Evolutionary conservation across 495 filamentous ascomycete genomes (phyloP).

Genomic region (Aspergillus mulundensis): DNA sequence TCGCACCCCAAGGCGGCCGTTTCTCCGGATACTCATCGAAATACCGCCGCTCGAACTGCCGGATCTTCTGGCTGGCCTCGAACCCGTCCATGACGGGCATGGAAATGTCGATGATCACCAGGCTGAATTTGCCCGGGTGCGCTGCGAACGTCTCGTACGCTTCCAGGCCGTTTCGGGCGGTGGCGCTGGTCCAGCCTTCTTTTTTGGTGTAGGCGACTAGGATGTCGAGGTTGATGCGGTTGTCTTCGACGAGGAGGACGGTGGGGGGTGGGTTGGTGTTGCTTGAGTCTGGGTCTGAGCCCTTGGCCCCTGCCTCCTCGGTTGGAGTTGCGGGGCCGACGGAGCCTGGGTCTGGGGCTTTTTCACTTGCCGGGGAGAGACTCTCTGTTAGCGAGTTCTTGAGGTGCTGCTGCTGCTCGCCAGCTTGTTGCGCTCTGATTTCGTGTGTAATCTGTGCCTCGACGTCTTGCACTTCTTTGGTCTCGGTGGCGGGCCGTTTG

Average conservation of each 20-base stretch:
- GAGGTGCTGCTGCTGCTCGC: background rate
- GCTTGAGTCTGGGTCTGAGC: too few relatives aligned
- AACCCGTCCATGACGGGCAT: conserved; percentile 85
- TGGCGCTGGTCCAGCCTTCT: conserved; percentile 20
- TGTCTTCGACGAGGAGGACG: conserved; percentile 38
- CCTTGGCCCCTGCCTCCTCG: too few relatives aligned
- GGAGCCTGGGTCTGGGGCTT: too few relatives aligned
- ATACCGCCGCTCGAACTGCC: conserved; percentile 55
- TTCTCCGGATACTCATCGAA: background rate
- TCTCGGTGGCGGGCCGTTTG: conserved; percentile 20
- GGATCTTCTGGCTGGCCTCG: conserved; percentile 67
- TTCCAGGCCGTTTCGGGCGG: conserved; percentile 49
- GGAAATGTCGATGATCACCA: conserved; percentile 65
- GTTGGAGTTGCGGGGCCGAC: too few relatives aligned
- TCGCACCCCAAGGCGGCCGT: background rate
- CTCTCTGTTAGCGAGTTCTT: background rate
- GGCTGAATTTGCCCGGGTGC: conserved; percentile 27
- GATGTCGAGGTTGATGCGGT: conserved; percentile 33
- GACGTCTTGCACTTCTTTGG: conserved; percentile 4
- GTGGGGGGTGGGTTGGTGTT: too few relatives aligned
- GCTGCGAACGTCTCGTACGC: conserved; percentile 46
- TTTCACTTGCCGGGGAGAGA: background rate
- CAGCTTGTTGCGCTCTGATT: too few relatives aligned
- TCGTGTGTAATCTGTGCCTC: background rate
- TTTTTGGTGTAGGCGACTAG: conserved; percentile 38